Conservation (phyloP, 176 grass and related monocot species). For the Hsuehochloa calcarea region DNA sequence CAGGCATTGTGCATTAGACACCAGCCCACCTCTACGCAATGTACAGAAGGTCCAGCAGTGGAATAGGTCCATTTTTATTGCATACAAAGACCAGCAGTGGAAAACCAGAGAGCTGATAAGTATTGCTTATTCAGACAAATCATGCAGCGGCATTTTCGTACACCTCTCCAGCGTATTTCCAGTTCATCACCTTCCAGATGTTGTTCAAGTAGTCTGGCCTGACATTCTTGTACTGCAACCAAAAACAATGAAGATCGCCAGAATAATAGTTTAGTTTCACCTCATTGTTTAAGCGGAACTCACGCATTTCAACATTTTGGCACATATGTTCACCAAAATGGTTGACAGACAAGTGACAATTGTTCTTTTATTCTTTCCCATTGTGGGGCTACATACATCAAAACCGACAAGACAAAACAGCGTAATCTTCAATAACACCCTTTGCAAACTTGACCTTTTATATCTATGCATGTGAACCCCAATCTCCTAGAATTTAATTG, state of each 20-base stretch:
- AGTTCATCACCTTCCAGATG: slow-evolving; percentile 97
- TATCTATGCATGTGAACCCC: neutral
- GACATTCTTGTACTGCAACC: slow-evolving; percentile 94
- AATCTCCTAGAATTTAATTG: neutral
- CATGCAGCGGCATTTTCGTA: slow-evolving; percentile 60
- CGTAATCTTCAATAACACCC: neutral
- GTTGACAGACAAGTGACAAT: neutral
- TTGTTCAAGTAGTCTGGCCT: slow-evolving; percentile 88
- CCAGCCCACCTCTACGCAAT: slow-evolving; percentile 8
- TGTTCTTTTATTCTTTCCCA: neutral
- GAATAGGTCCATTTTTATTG: slow-evolving; percentile 45
- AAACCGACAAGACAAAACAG: neutral
- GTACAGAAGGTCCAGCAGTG: slow-evolving; percentile 19
- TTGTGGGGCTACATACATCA: neutral
- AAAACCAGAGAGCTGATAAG: neutral
- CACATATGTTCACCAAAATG: neutral
- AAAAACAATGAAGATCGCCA: neutral
- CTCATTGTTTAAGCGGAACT: neutral
- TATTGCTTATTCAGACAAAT: slow-evolving; percentile 13
- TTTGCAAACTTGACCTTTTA: neutral
- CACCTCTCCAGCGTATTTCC: slow-evolving; percentile 84
- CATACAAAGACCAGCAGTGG: slow-evolving; percentile 16
- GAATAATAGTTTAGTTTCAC: neutral
- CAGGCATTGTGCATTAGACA: neutral
- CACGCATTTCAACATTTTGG: neutral